Percentiles rank a stretch among this genome's conserved stretches.
Evolutionary conservation across 805 yeast species (phyloP).

Genomic region (Schwanniomyces polymorphus): DNA sequence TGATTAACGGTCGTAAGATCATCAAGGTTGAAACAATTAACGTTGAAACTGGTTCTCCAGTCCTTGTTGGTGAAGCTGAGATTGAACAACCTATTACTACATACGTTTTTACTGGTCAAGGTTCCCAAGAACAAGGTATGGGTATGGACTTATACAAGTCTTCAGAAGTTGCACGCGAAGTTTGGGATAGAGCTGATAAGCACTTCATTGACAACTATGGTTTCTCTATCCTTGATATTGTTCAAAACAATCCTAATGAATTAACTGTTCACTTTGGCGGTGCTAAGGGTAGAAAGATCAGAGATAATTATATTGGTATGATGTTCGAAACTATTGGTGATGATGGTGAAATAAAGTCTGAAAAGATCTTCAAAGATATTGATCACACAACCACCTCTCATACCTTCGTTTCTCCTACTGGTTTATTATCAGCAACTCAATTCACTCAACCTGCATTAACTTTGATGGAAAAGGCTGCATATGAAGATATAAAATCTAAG

Average conservation of each 20-base stretch:
- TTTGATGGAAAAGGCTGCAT: slow-evolving; percentile 98
- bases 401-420: slow-evolving; percentile 91
- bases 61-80: slow-evolving; percentile 94
- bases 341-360: slow-evolving; percentile 81
- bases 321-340: slow-evolving; percentile 92
- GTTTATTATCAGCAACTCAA: slow-evolving; percentile 96
- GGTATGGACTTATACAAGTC: slow-evolving; percentile 97
- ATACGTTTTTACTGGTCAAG: slow-evolving; percentile 98
- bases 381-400: slow-evolving; percentile 76
- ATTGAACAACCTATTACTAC: slow-evolving; percentile 97
- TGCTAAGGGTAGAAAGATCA: slow-evolving; percentile 91
- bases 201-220: slow-evolving; percentile 95
- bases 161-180: slow-evolving; percentile 88
- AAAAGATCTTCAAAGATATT: slow-evolving; percentile 93
- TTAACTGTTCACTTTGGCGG: slow-evolving; percentile 97
- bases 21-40: slow-evolving; percentile 88
- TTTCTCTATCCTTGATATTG: slow-evolving; percentile 94
- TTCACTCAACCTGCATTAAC: slow-evolving; percentile 99
- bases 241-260: slow-evolving; percentile 92
- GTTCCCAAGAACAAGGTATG: slow-evolving; percentile 99
- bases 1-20: slow-evolving; percentile 98
- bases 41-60: slow-evolving; percentile 73
- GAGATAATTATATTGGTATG: slow-evolving; percentile 94
- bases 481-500: slow-evolving; percentile 94
- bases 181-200: slow-evolving; percentile 96